Base-by-base conservation (phyloP, 345 rosid species). In the Heritiera fomes region DNA sequence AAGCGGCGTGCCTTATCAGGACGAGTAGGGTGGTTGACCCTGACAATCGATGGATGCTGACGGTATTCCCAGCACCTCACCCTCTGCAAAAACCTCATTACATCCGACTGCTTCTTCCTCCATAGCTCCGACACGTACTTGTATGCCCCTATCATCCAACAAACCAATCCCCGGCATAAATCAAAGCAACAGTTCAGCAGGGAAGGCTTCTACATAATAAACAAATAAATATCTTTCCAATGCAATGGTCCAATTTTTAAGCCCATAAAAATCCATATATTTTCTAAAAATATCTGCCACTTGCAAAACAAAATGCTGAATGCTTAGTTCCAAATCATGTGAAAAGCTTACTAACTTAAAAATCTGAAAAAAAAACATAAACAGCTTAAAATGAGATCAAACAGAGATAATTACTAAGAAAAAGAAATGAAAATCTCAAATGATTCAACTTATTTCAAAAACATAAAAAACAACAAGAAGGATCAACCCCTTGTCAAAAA, bases 81-180 rank as follows among this genome's bases (percentile, higher is more conserved):
- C 88, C 99, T 91, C 92, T 90, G 98, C 80, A 96, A 61, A 72
- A 96, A 94, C 82, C 99, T 87, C 98, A 96, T 96, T 10, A 96
- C 99, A 89, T 96, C 99, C 53, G 99, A 96, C 74, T 94, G 98
- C 77, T 96, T 96, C 97, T 92, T 96, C 91, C 98, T 92, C 98
- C 98, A 95, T 92, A 95, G 89, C 91, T 93, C 99, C 58, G 97
- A 92, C 5, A 95, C 94, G 80, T 93, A 95, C 94, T 87, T 95
- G 91, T 95, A 95, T 53, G 98, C 98, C 76, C 98, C 99, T 95
- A 80, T 18, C 15, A 82, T 34, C 1, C 20, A 20, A 15, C 3
- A 47, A 30, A 7, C 3, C 30, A 46, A 28, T 1, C 23, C 59
- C 20, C 38, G 0, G 18, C 0, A 41, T 13, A 12, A 69, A 23